Percentiles rank a stretch among this genome's conserved stretches.
phyloP scores from a whole-genome alignment of 139 green algal species.

The Dunaliella primolecta region DNA sequence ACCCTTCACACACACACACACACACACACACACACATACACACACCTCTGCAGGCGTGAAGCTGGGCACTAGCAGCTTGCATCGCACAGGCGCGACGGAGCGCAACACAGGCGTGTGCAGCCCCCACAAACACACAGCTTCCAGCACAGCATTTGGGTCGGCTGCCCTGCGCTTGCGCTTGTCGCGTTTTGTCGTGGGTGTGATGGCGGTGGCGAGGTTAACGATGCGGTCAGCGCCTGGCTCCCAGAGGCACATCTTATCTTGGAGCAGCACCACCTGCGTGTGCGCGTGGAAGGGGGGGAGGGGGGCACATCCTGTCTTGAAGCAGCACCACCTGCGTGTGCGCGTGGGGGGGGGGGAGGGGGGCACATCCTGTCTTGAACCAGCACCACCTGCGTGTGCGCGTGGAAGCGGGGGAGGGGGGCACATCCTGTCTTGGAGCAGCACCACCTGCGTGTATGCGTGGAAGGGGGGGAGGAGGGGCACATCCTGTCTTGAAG shows the following conservation, averaged over 20 bases:
- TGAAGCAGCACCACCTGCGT: slow-evolving; percentile 10
- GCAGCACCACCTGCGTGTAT: slow-evolving; percentile 7
- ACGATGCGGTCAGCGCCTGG: background rate
- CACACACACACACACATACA: background rate
- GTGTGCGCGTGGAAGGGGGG: no score
- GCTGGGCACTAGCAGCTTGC: background rate
- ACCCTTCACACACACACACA: no score
- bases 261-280: slow-evolving; percentile 11
- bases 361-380: background rate
- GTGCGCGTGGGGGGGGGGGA: no score
- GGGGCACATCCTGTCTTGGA: background rate
- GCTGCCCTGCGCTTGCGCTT: background rate
- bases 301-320: background rate
- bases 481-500: no score
- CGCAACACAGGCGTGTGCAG: background rate
- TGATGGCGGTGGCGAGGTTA: background rate
- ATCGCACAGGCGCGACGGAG: background rate
- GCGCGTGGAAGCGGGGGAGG: no score
- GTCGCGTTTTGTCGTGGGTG: background rate
- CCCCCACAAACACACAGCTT: slow-evolving; percentile 3
- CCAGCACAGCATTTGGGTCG: background rate
- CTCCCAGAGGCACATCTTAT: background rate
- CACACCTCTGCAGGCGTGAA: background rate
- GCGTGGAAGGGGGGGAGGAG: no score
- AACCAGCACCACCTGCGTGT: slow-evolving; percentile 4